Percentiles rank a stretch among this genome's conserved stretches.
Conservation (phyloP, 2,329 filamentous ascomycete genomes). For the Aspergillus proliferans region DNA sequence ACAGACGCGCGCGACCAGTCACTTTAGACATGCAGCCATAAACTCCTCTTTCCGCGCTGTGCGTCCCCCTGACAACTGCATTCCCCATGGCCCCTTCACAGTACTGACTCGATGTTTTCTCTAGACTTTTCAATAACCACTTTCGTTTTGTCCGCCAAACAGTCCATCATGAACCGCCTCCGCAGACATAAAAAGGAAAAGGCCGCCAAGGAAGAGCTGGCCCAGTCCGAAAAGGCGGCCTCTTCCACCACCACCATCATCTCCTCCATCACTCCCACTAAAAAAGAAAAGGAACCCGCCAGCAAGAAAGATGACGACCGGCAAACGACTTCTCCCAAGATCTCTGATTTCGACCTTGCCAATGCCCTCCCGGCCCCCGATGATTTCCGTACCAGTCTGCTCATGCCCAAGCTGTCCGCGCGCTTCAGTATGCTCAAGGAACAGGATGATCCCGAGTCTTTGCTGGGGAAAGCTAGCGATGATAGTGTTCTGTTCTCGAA, state of each 20-base stretch:
- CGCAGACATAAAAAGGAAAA: slow-evolving; percentile 36
- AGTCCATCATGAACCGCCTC: slow-evolving; percentile 35
- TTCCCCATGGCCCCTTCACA: no score
- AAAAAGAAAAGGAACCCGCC: slow-evolving; percentile 19
- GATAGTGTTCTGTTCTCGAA: slow-evolving; percentile 85
- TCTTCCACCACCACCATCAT: slow-evolving; percentile 11
- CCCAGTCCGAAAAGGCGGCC: not conserved
- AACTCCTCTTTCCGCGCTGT: no score
- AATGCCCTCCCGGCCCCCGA: slow-evolving; percentile 72
- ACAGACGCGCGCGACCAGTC: no score
- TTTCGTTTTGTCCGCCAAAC: not conserved
- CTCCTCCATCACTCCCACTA: slow-evolving; percentile 9
- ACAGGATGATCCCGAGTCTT: slow-evolving; percentile 83
- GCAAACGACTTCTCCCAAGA: not conserved
- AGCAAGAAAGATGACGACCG: slow-evolving; percentile 42
- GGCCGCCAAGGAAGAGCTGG: not conserved
- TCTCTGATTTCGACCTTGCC: slow-evolving; percentile 61
- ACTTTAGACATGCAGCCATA: no score
- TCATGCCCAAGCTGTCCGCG: slow-evolving; percentile 92
- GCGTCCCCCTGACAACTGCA: no score
- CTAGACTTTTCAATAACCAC: not conserved
- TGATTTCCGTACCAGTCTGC: slow-evolving; percentile 88
- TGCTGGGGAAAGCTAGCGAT: slow-evolving; percentile 88
- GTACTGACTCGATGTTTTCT: no score
- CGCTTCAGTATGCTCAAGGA: slow-evolving; percentile 95